Conservation (phyloP, 805 yeast species). For the Metschnikowia aberdeeniae region DNA sequence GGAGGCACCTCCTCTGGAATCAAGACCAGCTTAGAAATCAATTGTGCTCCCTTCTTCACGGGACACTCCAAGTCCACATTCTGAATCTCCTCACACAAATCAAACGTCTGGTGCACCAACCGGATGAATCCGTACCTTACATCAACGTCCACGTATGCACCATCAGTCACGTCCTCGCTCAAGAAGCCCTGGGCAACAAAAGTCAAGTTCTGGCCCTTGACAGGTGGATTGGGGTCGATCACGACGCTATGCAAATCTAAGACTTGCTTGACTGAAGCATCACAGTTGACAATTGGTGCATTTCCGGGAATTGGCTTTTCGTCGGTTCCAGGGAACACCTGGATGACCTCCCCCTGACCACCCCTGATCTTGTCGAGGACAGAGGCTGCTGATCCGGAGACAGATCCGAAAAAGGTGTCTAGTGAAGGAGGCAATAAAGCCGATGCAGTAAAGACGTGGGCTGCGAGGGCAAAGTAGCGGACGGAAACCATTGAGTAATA, state of each 20-base stretch:
- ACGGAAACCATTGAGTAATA: slow-evolving; percentile 13
- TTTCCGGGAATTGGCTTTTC: slow-evolving; percentile 84
- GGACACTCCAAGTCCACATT: slow-evolving; percentile 89
- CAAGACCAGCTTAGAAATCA: slow-evolving; percentile 66
- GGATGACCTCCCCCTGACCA: slow-evolving; percentile 6
- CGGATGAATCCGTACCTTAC: slow-evolving; percentile 91
- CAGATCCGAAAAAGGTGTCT: slow-evolving; percentile 11
- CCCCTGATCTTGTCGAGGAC: slow-evolving; percentile 3
- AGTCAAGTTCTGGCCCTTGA: slow-evolving; percentile 77
- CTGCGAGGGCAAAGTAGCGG: slow-evolving; percentile 13
- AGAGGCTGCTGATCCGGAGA: slow-evolving; percentile 7
- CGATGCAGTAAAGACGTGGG: slow-evolving; percentile 12
- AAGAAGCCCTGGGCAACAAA: slow-evolving; percentile 71
- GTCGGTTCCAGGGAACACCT: slow-evolving; percentile 22
- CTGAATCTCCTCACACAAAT: slow-evolving; percentile 81
- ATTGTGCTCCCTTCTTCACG: slow-evolving; percentile 61
- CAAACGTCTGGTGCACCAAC: slow-evolving; percentile 83
- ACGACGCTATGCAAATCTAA: slow-evolving; percentile 56
- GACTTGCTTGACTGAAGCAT: slow-evolving; percentile 56
- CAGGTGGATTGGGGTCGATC: slow-evolving; percentile 84
- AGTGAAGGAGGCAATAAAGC: slow-evolving; percentile 15
- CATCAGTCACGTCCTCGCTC: slow-evolving; percentile 57
- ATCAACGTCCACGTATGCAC: slow-evolving; percentile 92
- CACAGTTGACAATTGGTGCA: slow-evolving; percentile 81
- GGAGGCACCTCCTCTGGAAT: slow-evolving; percentile 94